These are phyloP conservation scores for Helichrysum umbraculigerum DNA, from an alignment of 129 eudicot species.

Conservation along the genomic window DNA sequence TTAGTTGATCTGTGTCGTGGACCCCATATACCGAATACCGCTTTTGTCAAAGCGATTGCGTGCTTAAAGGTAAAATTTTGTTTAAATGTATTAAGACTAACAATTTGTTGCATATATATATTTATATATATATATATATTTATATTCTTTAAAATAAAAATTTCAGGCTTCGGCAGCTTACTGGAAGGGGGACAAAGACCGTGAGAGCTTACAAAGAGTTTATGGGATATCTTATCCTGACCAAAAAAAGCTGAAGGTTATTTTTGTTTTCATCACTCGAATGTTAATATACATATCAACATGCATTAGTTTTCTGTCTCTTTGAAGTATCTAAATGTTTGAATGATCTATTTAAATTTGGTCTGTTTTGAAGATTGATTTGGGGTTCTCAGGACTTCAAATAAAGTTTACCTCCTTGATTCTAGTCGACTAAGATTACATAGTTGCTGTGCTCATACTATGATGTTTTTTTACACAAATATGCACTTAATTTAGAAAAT, in stretches of 20 bases:
- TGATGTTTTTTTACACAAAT: not conserved
- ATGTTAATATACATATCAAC: not conserved
- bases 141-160: not conserved
- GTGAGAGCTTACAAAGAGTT: conserved; percentile 97
- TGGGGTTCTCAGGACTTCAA: too few relatives aligned
- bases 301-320: not conserved
- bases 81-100: not conserved
- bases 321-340: not conserved
- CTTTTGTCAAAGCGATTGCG: conserved; percentile 84
- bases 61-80: conserved; percentile 68
- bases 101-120: not conserved
- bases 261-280: not conserved
- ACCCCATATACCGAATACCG: conserved; percentile 93
- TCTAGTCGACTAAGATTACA: not conserved
- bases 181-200: conserved; percentile 92
- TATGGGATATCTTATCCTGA: conserved; percentile 96
- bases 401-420: not conserved
- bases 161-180: conserved; percentile 94
- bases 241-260: conserved; percentile 77
- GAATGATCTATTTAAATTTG: too few relatives aligned
- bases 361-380: too few relatives aligned
- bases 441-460: not conserved
- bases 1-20: conserved; percentile 98
- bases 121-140: not conserved
- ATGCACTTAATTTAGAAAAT: not conserved